Percentiles rank a stretch among this genome's conserved stretches.
phyloP scores from a whole-genome alignment of 352 stramenopile genomes.

The Elongisporangium undulatum region DNA sequence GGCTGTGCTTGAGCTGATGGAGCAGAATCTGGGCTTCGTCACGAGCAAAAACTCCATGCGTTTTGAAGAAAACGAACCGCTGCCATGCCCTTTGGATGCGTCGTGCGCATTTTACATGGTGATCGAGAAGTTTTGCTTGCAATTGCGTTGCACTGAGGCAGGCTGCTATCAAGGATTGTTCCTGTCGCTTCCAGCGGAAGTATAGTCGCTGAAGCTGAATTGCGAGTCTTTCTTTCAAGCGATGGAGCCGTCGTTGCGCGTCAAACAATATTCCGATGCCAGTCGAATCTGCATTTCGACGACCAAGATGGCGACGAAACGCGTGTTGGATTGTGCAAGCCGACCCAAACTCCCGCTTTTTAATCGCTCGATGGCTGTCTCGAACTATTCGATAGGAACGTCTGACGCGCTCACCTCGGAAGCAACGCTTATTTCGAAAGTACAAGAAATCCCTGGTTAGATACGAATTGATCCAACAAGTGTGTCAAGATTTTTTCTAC shows the following conservation, averaged over 20 bases:
- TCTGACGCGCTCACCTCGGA: conserved; percentile 36
- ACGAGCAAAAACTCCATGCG: neutral
- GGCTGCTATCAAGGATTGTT: neutral
- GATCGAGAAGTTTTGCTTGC: conserved; percentile 1
- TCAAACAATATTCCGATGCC: conserved; percentile 28
- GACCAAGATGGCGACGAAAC: conserved; percentile 9
- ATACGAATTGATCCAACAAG: neutral
- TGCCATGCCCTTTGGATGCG: conserved; percentile 42
- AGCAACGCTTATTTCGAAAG: conserved; percentile 25
- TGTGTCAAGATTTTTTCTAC: conserved; percentile 7
- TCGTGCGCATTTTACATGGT: conserved; percentile 6
- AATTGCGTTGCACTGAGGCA: neutral
- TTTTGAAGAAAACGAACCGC: conserved; percentile 10
- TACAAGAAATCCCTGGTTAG: neutral
- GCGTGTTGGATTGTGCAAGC: conserved; percentile 26
- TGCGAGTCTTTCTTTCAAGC: conserved; percentile 33
- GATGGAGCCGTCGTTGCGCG: conserved; percentile 24
- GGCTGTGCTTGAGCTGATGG: conserved; percentile 29
- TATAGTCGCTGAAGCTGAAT: conserved; percentile 39
- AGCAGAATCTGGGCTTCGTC: conserved; percentile 33
- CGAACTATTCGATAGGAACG: conserved; percentile 14
- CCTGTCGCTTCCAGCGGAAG: conserved; percentile 14
- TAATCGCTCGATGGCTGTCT: conserved; percentile 11
- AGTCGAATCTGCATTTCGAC: neutral
- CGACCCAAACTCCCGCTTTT: conserved; percentile 9